Percentiles rank a stretch among this genome's conserved stretches.
Conservation (phyloP, 73 alveolate species). For the Paramecium pentaurelia region DNA sequence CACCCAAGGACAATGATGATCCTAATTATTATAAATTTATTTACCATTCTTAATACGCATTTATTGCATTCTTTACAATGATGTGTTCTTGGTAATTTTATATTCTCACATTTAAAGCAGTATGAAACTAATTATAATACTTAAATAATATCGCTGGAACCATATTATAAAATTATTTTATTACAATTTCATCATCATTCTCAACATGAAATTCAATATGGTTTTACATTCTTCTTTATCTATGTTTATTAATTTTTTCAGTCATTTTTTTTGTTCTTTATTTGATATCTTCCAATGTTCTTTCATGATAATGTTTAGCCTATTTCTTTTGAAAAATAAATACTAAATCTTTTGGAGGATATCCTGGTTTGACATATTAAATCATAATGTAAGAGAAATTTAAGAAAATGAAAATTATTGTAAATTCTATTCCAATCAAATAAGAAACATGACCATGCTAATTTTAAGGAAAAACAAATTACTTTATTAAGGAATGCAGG, state of each 20-base stretch:
- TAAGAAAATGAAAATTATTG: not conserved
- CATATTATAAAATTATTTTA: not conserved
- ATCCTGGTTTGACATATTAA: not conserved
- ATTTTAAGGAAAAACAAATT: not conserved
- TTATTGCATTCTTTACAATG: slow-evolving; percentile 82
- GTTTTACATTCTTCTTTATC: not conserved
- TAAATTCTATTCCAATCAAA: not conserved
- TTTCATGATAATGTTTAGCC: slow-evolving; percentile 44
- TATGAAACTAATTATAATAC: slow-evolving; percentile 21
- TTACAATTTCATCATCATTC: slow-evolving; percentile 17
- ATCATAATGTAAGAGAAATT: not conserved
- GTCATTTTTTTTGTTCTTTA: slow-evolving; percentile 3
- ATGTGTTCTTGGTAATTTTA: slow-evolving; percentile 83
- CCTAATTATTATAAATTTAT: slow-evolving; percentile 37
- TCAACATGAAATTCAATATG: not conserved
- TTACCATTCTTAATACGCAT: slow-evolving; percentile 76
- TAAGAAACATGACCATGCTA: not conserved
- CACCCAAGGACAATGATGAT: slow-evolving; percentile 92
- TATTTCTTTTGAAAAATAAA: not conserved
- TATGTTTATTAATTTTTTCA: not conserved
- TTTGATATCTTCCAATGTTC: slow-evolving; percentile 24
- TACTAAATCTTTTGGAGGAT: slow-evolving; percentile 46
- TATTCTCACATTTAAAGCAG: slow-evolving; percentile 66
- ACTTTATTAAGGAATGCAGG: not conserved
- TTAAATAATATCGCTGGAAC: slow-evolving; percentile 36